Evolutionary conservation across 805 yeast species (phyloP).

Genomic region (Nakazawaea wickerhamii): DNA sequence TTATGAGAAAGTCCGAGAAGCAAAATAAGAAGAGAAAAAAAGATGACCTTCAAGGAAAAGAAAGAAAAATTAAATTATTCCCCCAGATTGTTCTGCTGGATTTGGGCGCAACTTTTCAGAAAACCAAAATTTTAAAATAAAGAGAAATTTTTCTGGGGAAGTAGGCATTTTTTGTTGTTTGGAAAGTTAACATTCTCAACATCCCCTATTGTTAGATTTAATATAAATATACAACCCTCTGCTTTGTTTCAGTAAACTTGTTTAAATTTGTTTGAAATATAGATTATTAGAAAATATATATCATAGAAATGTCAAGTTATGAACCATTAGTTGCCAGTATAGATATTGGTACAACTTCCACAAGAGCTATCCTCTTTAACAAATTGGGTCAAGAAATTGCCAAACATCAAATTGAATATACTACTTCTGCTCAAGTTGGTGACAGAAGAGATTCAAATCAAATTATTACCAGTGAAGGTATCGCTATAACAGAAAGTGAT

Average conservation of each 20-base stretch:
- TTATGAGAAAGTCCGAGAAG: too few relatives aligned
- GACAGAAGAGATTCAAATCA: slow-evolving; percentile 36
- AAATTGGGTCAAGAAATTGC: slow-evolving; percentile 73
- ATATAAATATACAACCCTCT: slow-evolving; percentile 1
- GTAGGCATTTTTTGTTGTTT: background rate
- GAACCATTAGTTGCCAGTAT: slow-evolving; percentile 59
- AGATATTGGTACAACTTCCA: slow-evolving; percentile 90
- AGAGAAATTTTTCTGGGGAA: slow-evolving; percentile 10
- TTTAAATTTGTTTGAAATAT: background rate
- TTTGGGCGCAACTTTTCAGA: background rate
- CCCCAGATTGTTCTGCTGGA: background rate
- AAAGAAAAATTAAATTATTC: too few relatives aligned
- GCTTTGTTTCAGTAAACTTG: background rate
- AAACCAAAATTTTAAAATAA: background rate
- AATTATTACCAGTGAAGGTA: slow-evolving; percentile 70
- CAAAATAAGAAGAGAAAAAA: background rate
- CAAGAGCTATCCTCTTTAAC: slow-evolving; percentile 79
- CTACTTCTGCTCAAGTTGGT: slow-evolving; percentile 58
- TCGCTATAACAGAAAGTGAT: slow-evolving; percentile 52
- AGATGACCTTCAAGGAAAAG: slow-evolving; percentile 1
- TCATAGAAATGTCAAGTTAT: background rate
- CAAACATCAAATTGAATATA: slow-evolving; percentile 85
- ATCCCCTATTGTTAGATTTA: background rate
- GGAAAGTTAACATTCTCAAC: too few relatives aligned
- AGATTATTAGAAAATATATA: background rate